Percentiles rank a stretch among this genome's conserved stretches.
Evolutionary conservation across 2,329 filamentous ascomycete genomes (phyloP).

Genomic region (Aureobasidium pullulans): DNA sequence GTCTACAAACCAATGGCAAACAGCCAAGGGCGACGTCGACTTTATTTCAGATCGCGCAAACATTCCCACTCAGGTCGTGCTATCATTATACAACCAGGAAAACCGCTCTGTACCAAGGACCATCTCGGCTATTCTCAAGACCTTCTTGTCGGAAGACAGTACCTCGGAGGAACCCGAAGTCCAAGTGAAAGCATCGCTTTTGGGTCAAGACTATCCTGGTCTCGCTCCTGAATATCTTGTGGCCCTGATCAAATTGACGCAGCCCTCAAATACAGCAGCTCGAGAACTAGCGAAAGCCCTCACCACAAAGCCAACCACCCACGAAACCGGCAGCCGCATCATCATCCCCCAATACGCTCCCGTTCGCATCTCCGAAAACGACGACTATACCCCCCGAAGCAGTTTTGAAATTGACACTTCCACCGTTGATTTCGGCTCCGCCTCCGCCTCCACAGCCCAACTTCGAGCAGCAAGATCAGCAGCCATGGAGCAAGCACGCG

Average conservation of each 20-base stretch:
- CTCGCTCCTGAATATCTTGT: slow-evolving; percentile 43
- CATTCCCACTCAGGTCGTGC: slow-evolving; percentile 39
- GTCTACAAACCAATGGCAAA: slow-evolving; percentile 50
- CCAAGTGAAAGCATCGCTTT: slow-evolving; percentile 44
- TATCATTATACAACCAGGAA: slow-evolving; percentile 53
- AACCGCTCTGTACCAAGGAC: slow-evolving; percentile 49
- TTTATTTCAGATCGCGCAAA: slow-evolving; percentile 48
- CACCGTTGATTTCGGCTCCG: slow-evolving; percentile 17
- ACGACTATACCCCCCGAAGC: slow-evolving; percentile 9
- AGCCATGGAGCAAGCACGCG: slow-evolving; percentile 51
- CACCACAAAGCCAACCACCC: slow-evolving; percentile 26
- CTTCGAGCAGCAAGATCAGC: slow-evolving; percentile 41
- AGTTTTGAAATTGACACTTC: not conserved
- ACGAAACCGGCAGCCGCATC: slow-evolving; percentile 35
- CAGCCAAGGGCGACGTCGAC: slow-evolving; percentile 49
- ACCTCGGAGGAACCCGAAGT: slow-evolving; percentile 38
- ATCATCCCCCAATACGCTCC: slow-evolving; percentile 43
- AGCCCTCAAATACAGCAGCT: slow-evolving; percentile 50
- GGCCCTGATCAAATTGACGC: slow-evolving; percentile 49
- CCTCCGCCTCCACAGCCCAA: slow-evolving; percentile 33
- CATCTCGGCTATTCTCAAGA: slow-evolving; percentile 44
- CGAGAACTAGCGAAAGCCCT: slow-evolving; percentile 54
- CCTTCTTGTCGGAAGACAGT: slow-evolving; percentile 24
- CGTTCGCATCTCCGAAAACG: slow-evolving; percentile 29
- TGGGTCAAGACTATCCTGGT: slow-evolving; percentile 48